A percentile compares a stretch with the other conserved stretches of the same genome.
These are phyloP conservation scores for Chaetoceros muelleri DNA, from an alignment of 108 stramenopile species.

Conservation along the genomic window DNA sequence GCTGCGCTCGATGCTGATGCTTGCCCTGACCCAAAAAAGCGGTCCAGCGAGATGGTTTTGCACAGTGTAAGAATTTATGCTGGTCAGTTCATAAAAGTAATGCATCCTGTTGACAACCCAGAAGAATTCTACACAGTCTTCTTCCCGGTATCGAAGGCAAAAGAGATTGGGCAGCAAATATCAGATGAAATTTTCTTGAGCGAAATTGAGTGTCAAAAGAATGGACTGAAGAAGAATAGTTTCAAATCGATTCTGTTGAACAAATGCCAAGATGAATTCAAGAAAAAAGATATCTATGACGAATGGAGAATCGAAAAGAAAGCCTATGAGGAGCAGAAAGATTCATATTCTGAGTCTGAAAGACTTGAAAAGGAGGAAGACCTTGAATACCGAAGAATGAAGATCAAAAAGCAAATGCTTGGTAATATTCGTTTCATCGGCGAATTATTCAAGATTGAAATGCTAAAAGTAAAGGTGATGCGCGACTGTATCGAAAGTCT, in stretches of 20 bases:
- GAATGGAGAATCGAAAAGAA: conserved; percentile 75
- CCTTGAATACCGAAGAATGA: conserved; percentile 69
- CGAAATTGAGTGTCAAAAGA: conserved; percentile 49
- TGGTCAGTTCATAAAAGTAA: conserved; percentile 77
- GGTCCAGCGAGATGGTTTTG: conserved; percentile 65
- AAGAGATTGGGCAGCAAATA: conserved; percentile 72
- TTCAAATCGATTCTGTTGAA: conserved; percentile 82
- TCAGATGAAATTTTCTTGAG: conserved; percentile 66
- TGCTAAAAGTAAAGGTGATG: conserved; percentile 93
- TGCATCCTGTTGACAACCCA: conserved; percentile 35
- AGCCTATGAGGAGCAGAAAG: conserved; percentile 53
- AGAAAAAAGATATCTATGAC: conserved; percentile 74
- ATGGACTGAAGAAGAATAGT: conserved; percentile 68
- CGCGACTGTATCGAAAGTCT: conserved; percentile 72
- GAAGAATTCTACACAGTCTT: conserved; percentile 61
- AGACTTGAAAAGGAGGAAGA: conserved; percentile 57
- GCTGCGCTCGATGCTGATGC: conserved; percentile 34
- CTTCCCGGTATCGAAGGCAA: conserved; percentile 51
- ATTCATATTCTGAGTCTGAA: conserved; percentile 51
- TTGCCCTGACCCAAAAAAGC: conserved; percentile 28
- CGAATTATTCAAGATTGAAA: conserved; percentile 89
- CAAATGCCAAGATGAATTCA: conserved; percentile 87
- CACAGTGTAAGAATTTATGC: conserved; percentile 51
- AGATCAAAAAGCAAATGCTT: conserved; percentile 92
- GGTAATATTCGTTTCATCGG: conserved; percentile 96